Evolutionary conservation across 345 rosid species (phyloP).

Genomic region (Hibiscus tridactylites): DNA sequence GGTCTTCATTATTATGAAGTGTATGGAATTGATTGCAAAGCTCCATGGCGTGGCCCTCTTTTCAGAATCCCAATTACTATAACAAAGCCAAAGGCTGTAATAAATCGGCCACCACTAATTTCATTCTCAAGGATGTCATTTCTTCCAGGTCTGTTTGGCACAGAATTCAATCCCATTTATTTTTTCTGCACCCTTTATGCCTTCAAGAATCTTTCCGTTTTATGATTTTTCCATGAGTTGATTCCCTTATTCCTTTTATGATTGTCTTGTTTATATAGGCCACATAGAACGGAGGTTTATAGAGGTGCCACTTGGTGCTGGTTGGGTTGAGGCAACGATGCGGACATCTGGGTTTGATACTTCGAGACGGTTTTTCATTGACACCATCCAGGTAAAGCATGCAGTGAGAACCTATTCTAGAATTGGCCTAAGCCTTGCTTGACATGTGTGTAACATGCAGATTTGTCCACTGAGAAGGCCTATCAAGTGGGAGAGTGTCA

Average conservation of each 20-base stretch:
- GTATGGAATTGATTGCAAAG: conserved; percentile 87
- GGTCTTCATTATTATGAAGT: conserved; percentile 93
- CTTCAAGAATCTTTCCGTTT: background rate
- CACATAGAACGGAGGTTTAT: conserved; percentile 83
- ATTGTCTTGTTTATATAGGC: conserved; percentile 40
- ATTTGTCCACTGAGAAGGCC: conserved; percentile 89
- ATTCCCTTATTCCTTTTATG: conserved; percentile 2
- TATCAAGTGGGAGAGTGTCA: conserved; percentile 70
- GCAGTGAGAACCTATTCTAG: conserved; percentile 3
- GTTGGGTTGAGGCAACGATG: conserved; percentile 95
- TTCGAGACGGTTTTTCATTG: conserved; percentile 70
- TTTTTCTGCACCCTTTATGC: background rate
- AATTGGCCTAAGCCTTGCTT: conserved; percentile 15
- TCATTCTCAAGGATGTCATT: conserved; percentile 74
- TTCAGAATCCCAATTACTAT: conserved; percentile 84
- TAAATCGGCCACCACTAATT: conserved; percentile 56
- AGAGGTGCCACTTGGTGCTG: conserved; percentile 83
- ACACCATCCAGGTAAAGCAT: conserved; percentile 71
- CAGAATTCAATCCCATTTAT: background rate
- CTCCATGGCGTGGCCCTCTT: conserved; percentile 88
- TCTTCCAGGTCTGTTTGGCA: conserved; percentile 50
- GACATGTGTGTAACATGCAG: conserved; percentile 42
- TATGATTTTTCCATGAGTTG: background rate
- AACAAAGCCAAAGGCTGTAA: conserved; percentile 62
- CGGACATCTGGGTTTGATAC: conserved; percentile 82